Conservation (phyloP, 805 yeast species). For the Candida lessepsii region DNA sequence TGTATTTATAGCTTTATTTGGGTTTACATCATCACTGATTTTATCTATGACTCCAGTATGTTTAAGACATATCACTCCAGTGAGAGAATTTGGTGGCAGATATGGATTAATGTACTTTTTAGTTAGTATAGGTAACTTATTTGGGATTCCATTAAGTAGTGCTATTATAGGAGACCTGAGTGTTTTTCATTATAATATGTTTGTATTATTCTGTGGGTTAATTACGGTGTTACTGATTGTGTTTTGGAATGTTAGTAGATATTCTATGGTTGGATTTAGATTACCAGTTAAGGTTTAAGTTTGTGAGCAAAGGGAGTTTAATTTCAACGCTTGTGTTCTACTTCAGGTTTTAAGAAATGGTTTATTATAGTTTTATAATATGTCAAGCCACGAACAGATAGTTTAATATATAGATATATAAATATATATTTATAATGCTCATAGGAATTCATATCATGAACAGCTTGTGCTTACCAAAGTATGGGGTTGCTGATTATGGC, state of each 20-base stretch:
- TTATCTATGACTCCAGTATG: slow-evolving; percentile 68
- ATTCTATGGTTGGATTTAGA: slow-evolving; percentile 28
- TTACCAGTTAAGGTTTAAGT: slow-evolving; percentile 20
- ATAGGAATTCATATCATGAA: too few relatives aligned
- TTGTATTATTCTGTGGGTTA: slow-evolving; percentile 33
- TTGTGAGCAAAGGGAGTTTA: background rate
- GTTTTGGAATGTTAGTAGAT: slow-evolving; percentile 33
- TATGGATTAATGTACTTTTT: slow-evolving; percentile 66
- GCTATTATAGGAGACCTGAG: slow-evolving; percentile 35
- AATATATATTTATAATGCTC: too few relatives aligned
- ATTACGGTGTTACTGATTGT: slow-evolving; percentile 25
- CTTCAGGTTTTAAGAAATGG: too few relatives aligned
- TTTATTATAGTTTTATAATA: too few relatives aligned
- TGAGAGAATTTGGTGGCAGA: slow-evolving; percentile 63
- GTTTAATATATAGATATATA: too few relatives aligned
- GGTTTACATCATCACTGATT: slow-evolving; percentile 61
- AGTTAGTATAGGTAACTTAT: slow-evolving; percentile 44
- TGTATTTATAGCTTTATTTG: slow-evolving; percentile 53
- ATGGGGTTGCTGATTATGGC: too few relatives aligned
- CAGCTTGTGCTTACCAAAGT: too few relatives aligned
- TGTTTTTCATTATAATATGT: slow-evolving; percentile 26
- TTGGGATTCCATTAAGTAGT: slow-evolving; percentile 38
- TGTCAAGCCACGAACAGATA: too few relatives aligned
- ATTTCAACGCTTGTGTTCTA: too few relatives aligned
- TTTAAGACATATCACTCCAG: slow-evolving; percentile 62